Base-by-base conservation (phyloP, 177 flowering plant species). In the Tripterygium wilfordii region DNA sequence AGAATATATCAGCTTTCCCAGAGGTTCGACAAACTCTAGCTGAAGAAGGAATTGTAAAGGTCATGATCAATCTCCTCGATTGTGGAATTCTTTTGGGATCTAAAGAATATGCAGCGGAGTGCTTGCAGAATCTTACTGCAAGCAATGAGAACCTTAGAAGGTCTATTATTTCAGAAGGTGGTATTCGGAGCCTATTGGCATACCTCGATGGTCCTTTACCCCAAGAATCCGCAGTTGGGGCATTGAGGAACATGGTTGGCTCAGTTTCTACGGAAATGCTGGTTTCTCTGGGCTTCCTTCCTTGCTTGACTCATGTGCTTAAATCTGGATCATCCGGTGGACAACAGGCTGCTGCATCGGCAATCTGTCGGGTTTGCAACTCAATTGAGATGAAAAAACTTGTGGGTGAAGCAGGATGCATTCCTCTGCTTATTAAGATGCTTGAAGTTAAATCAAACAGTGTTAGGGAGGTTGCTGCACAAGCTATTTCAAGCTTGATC, bases 101-200 rank as follows among this genome's bases (percentile, higher is more conserved):
- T 0, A 85, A 78, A 58, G 96, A 88, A 64, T 82, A 81, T 55
- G 95, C 95, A 1, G 92, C 96, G 0, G 96, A 91, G 50, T 88
- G 98, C 71, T 62, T 85, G 69, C 88, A 83, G 69, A 81, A 81
- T 65, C 77, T 91, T 49, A 85, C 98, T 19, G 63, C 76, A 13
- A 59, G 76, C 51, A 85, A 75, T 53, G 92, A 83, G 16, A 68
- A 54, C 36, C 65, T 88, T 3, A 50, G 70, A 42, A 68, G 75
- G 58, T 47, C 66, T 1, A 82, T 91, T 16, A 43, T 85, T n/a
- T 42, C 80, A 0, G 89, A 85, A 68, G 95, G 96, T 9, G 96
- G 98, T 36, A 23, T 85, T 14, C 53, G 70, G 12, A 79, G 85
- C 47, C 70, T 91, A 7, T 54, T 85, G 58, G 72, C 67, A 2